These are phyloP conservation scores for Medicago arabica DNA, from an alignment of 306 rosid genomes.

Conservation along the genomic window DNA sequence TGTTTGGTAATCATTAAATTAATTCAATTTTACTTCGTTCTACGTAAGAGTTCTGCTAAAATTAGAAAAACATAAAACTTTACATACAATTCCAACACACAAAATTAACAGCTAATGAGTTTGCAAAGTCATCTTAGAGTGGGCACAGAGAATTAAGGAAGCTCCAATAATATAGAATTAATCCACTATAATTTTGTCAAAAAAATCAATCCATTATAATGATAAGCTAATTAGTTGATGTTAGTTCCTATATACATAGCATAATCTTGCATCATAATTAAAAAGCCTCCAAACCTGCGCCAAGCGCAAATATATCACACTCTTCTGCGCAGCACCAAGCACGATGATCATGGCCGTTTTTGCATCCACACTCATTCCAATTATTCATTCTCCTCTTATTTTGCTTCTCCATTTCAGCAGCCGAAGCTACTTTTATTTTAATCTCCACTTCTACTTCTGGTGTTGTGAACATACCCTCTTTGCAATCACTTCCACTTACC, in stretches of 20 bases:
- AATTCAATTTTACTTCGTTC: too few relatives aligned
- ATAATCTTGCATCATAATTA: conserved; percentile 3
- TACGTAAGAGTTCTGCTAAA: too few relatives aligned
- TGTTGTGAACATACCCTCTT: conserved; percentile 32
- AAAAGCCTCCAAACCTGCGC: conserved; percentile 65
- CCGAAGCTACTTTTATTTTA: conserved; percentile 40
- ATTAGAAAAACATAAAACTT: too few relatives aligned
- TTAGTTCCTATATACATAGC: conserved; percentile 12
- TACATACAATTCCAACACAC: too few relatives aligned
- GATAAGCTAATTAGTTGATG: not conserved
- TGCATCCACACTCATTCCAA: conserved; percentile 69
- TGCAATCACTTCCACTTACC: conserved; percentile 15
- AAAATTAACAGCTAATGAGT: too few relatives aligned
- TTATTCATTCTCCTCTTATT: conserved; percentile 36
- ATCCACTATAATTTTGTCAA: not conserved
- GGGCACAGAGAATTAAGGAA: too few relatives aligned
- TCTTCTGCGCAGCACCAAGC: conserved; percentile 51
- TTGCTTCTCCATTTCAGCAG: conserved; percentile 16
- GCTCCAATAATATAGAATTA: too few relatives aligned
- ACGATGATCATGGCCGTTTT: conserved; percentile 46
- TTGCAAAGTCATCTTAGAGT: too few relatives aligned
- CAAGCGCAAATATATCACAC: conserved; percentile 64
- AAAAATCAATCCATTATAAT: not conserved
- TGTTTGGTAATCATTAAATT: too few relatives aligned
- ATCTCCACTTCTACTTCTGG: conserved; percentile 64